Evolutionary conservation across 106 monocot genomes (phyloP).

Genomic region (Dendrobium huoshanense): DNA sequence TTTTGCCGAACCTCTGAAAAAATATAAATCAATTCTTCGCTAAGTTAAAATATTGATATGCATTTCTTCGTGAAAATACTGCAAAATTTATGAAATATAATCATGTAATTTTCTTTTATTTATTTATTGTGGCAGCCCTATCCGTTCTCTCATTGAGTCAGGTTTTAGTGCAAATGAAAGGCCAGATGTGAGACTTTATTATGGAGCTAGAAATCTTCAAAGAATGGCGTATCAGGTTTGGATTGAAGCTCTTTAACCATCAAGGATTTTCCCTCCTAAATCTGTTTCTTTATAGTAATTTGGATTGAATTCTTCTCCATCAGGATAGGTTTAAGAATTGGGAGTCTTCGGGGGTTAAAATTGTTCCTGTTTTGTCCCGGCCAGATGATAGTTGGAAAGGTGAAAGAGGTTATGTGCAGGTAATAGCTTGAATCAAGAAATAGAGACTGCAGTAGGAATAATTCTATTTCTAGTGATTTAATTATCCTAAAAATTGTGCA

Average conservation of each 20-base stretch:
- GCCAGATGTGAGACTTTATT: conserved; percentile 75
- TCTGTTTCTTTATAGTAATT: background rate
- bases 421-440: background rate
- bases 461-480: background rate
- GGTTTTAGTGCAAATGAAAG: conserved; percentile 61
- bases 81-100: background rate
- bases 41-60: background rate
- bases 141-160: conserved; percentile 83
- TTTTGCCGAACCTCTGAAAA: background rate
- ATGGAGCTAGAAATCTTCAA: conserved; percentile 82
- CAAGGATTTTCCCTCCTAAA: background rate
- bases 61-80: background rate
- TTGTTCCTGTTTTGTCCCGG: conserved; percentile 83
- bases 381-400: conserved; percentile 84
- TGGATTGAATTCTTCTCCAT: conserved; percentile 3
- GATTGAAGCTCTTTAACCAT: background rate
- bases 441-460: background rate
- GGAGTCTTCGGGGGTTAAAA: conserved; percentile 68
- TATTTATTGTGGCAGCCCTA: conserved; percentile 51
- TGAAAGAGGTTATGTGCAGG: conserved; percentile 68
- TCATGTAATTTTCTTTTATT: conserved; percentile 4
- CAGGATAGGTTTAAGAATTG: conserved; percentile 84
- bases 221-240: conserved; percentile 95
- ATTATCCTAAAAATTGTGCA: conserved; percentile 14
- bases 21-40: background rate